phyloP scores from a whole-genome alignment of 495 filamentous ascomycete species.

The Podospora sp. region DNA sequence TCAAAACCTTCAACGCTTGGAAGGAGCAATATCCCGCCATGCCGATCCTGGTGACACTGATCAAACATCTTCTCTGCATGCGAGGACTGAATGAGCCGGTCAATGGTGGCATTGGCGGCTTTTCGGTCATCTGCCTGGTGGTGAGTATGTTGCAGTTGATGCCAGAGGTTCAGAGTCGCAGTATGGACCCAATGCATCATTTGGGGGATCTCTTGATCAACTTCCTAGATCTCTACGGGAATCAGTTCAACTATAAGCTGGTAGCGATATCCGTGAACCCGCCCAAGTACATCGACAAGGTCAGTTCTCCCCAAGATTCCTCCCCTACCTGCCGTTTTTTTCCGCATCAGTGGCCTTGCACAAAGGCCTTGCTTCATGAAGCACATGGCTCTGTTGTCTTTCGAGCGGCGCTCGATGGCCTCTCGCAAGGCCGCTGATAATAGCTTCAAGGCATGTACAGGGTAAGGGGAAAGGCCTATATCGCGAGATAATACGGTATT shows the following conservation, averaged over 20 bases:
- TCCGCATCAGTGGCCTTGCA: too few species aligned
- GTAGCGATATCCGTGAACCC: conserved; percentile 76
- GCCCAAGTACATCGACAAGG: conserved; percentile 72
- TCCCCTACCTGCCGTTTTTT: too few species aligned
- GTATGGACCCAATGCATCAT: conserved; percentile 61
- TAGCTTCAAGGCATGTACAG: too few species aligned
- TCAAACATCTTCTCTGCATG: conserved; percentile 93
- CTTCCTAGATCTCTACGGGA: conserved; percentile 88
- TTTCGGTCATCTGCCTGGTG: conserved; percentile 92
- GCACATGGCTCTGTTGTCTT: too few species aligned
- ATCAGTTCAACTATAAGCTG: conserved; percentile 65
- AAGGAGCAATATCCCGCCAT: conserved; percentile 75
- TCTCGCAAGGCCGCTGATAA: too few species aligned
- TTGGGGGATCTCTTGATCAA: conserved; percentile 78
- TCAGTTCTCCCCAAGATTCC: conserved; percentile 41
- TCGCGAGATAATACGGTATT: too few species aligned
- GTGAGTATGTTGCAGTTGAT: conserved; percentile 78
- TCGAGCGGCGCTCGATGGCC: too few species aligned
- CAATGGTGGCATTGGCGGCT: conserved; percentile 89
- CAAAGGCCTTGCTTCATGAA: too few species aligned
- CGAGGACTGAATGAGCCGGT: conserved; percentile 87
- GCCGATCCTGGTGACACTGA: conserved; percentile 76
- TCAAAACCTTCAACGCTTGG: conserved; percentile 78
- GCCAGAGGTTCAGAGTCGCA: conserved; percentile 63
- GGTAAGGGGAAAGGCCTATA: too few species aligned